Conservation (phyloP, 2,329 filamentous ascomycete genomes). For the Calonectria hongkongensis region DNA sequence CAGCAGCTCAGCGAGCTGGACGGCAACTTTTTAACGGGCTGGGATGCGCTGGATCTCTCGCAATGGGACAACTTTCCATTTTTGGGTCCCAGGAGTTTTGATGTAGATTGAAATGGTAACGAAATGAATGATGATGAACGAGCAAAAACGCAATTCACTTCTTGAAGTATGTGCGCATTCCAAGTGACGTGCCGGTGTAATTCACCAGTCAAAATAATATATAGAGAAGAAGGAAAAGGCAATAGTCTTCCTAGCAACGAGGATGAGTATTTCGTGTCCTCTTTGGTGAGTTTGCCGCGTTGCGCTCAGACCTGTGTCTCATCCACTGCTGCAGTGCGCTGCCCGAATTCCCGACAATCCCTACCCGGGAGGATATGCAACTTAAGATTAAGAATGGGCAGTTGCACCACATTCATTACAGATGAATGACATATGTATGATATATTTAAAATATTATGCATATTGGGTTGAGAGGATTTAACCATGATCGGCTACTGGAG, state of each 20-base stretch:
- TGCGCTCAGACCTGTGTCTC: neutral
- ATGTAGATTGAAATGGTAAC: slow-evolving; percentile 28
- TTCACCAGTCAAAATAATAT: neutral
- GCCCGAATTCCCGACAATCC: neutral
- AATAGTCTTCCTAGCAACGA: neutral
- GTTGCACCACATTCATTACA: no score
- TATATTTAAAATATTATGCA: no score
- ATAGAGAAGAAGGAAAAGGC: neutral
- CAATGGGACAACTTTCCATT: slow-evolving; percentile 54
- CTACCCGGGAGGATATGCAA: neutral
- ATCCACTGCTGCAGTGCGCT: neutral
- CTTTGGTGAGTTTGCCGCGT: neutral
- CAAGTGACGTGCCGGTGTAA: neutral
- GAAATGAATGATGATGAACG: neutral
- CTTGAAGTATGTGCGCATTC: neutral
- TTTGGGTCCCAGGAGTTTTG: slow-evolving; percentile 34
- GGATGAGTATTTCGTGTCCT: neutral
- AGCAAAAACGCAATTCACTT: neutral
- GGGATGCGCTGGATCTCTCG: slow-evolving; percentile 52
- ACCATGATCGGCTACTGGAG: no score
- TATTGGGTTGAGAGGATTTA: no score
- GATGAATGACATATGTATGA: no score
- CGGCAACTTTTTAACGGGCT: slow-evolving; percentile 50
- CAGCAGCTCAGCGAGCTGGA: slow-evolving; percentile 32
- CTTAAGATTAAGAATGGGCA: neutral